A percentile compares a stretch with the other conserved stretches of the same genome.
phyloP scores from a whole-genome alignment of 148 eudicot genomes.

The Polygonum maritimum region DNA sequence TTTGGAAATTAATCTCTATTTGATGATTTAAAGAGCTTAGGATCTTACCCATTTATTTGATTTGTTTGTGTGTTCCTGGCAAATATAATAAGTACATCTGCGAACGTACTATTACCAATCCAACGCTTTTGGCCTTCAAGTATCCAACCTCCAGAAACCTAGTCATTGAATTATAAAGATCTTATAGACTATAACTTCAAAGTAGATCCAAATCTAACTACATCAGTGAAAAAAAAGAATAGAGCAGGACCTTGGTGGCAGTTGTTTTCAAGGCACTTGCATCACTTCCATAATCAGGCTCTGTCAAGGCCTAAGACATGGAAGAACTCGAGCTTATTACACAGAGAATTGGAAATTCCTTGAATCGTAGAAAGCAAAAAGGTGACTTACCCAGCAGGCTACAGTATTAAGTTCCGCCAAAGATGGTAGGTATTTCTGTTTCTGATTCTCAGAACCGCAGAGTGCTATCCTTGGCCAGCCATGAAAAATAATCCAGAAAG shows the following conservation, averaged over 20 bases:
- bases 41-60: slow-evolving; percentile 78
- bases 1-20: neutral
- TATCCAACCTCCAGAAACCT: slow-evolving; percentile 97
- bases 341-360: neutral
- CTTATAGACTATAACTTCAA: neutral
- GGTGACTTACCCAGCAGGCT: slow-evolving; percentile 71
- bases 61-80: slow-evolving; percentile 69
- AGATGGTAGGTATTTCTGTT: slow-evolving; percentile 79
- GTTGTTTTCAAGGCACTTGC: slow-evolving; percentile 81
- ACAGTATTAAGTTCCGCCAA: slow-evolving; percentile 61
- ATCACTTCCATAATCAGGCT: slow-evolving; percentile 97
- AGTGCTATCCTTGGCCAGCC: slow-evolving; percentile 44
- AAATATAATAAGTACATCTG: slow-evolving; percentile 76
- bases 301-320: slow-evolving; percentile 65
- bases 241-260: slow-evolving; percentile 62
- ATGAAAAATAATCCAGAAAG: neutral
- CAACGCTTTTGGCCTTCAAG: slow-evolving; percentile 96
- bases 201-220: neutral
- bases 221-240: neutral
- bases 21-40: neutral
- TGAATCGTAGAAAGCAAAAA: neutral
- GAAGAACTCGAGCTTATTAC: slow-evolving; percentile 2
- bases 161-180: slow-evolving; percentile 11
- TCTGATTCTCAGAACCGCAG: slow-evolving; percentile 80
- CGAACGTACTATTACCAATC: slow-evolving; percentile 96